Evolutionary conservation across 2,329 filamentous ascomycete genomes (phyloP).

Genomic region (Alternaria panax): DNA sequence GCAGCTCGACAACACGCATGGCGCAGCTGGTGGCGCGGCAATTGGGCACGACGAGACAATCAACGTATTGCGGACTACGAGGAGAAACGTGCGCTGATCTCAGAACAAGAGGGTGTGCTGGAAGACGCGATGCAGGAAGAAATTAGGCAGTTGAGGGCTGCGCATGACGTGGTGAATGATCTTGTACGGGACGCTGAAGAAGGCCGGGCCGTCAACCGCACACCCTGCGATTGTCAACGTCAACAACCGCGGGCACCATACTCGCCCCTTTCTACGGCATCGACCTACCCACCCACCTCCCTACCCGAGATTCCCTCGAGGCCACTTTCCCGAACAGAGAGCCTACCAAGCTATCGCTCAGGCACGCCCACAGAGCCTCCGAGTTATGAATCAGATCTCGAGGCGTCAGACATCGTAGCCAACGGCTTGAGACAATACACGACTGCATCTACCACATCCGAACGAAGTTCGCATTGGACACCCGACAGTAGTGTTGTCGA

Average conservation of each 20-base stretch:
- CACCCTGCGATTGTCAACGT: conserved; percentile 30
- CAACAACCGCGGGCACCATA: conserved; percentile 22
- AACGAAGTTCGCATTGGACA: conserved; percentile 44
- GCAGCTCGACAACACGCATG: conserved; percentile 61
- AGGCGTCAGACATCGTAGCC: conserved; percentile 48
- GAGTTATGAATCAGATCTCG: conserved; percentile 52
- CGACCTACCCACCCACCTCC: conserved; percentile 41
- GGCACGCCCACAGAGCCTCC: conserved; percentile 49
- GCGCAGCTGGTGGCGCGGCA: conserved; percentile 58
- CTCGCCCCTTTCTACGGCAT: conserved; percentile 40
- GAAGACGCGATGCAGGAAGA: conserved; percentile 54
- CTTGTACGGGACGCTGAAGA: conserved; percentile 53
- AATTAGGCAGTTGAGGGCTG: conserved; percentile 60
- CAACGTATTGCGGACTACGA: conserved; percentile 55
- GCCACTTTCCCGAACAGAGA: conserved; percentile 48
- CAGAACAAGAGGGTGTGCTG: conserved; percentile 55
- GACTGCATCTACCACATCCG: conserved; percentile 30
- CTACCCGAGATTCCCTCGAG: conserved; percentile 45
- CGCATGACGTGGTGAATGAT: conserved; percentile 61
- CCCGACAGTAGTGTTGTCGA: conserved; percentile 50
- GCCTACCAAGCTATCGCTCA: conserved; percentile 56
- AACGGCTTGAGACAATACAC: conserved; percentile 54
- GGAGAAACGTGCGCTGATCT: conserved; percentile 60
- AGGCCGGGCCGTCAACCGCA: conserved; percentile 30
- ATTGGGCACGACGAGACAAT: conserved; percentile 40